Evolutionary conservation across 2,329 filamentous ascomycete genomes (phyloP).

Genomic region (Botrytis hyacinthi): DNA sequence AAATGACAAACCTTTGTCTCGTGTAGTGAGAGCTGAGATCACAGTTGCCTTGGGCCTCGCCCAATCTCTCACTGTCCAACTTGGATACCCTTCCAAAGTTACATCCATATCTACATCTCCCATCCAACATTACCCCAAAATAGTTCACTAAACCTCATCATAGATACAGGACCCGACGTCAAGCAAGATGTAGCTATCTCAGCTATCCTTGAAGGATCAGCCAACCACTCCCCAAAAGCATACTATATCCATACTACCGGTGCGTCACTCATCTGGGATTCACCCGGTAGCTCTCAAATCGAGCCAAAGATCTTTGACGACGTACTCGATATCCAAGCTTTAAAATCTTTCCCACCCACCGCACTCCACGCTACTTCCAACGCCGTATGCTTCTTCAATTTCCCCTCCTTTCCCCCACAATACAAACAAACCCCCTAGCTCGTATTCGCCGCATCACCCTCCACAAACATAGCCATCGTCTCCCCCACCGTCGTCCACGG

Average conservation of each 20-base stretch:
- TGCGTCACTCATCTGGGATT: conserved; percentile 22
- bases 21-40: background rate
- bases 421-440: background rate
- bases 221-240: conserved; percentile 10
- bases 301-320: conserved; percentile 23
- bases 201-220: conserved; percentile 21
- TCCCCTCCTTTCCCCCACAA: background rate
- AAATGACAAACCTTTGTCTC: too few relatives aligned
- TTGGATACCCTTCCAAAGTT: background rate
- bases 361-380: background rate
- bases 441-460: background rate
- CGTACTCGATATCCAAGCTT: conserved; percentile 22
- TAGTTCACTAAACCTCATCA: too few relatives aligned
- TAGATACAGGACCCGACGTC: conserved; percentile 23
- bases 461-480: conserved; percentile 24
- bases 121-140: background rate
- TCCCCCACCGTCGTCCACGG: conserved; percentile 25
- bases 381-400: background rate
- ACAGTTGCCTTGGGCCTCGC: background rate
- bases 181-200: conserved; percentile 16
- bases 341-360: conserved; percentile 19
- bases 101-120: too few relatives aligned
- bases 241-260: conserved; percentile 26
- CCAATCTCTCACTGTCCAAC: background rate
- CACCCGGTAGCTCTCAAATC: conserved; percentile 20